Percentiles rank a stretch among this genome's conserved stretches.
Conservation (phyloP, 805 yeast species). For the Kazachstania viticola region DNA sequence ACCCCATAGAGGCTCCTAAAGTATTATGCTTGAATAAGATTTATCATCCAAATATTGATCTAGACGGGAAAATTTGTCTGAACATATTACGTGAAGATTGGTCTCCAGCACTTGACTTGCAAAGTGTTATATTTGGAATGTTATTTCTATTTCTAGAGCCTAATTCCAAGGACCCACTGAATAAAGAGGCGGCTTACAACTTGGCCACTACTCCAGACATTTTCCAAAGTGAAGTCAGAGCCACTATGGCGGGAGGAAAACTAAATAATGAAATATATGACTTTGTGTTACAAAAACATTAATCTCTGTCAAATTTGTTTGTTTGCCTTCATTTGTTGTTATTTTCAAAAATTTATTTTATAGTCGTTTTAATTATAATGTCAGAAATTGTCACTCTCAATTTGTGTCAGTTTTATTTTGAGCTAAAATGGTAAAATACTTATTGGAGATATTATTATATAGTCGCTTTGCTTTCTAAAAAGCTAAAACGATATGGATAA, state of each 20-base stretch:
- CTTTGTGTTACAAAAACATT: constrained; percentile 29
- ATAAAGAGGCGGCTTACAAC: constrained; percentile 73
- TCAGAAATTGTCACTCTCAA: no score
- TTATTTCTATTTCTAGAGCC: constrained; percentile 82
- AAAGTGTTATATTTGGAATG: constrained; percentile 73
- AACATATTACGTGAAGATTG: constrained; percentile 91
- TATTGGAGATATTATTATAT: no score
- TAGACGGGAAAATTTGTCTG: constrained; percentile 82
- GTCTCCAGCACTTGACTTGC: constrained; percentile 84
- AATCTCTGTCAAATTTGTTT: no score
- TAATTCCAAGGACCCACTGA: constrained; percentile 83
- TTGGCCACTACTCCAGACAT: constrained; percentile 33
- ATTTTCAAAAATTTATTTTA: no score
- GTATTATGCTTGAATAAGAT: constrained; percentile 60
- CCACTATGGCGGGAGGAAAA: constrained; percentile 63
- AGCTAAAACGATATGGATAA: no score
- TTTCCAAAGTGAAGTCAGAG: constrained; percentile 47
- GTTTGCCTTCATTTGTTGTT: no score
- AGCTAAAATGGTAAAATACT: no score
- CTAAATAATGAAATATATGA: constrained; percentile 54
- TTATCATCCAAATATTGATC: constrained; percentile 89
- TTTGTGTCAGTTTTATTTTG: no score
- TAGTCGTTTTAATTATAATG: no score
- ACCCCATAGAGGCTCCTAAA: constrained; percentile 89
- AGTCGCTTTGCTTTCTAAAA: no score